Evolutionary conservation across 352 stramenopile species (phyloP), one percentile per base, ranked within the genome.

Genomic region (Peronospora tabacina): DNA sequence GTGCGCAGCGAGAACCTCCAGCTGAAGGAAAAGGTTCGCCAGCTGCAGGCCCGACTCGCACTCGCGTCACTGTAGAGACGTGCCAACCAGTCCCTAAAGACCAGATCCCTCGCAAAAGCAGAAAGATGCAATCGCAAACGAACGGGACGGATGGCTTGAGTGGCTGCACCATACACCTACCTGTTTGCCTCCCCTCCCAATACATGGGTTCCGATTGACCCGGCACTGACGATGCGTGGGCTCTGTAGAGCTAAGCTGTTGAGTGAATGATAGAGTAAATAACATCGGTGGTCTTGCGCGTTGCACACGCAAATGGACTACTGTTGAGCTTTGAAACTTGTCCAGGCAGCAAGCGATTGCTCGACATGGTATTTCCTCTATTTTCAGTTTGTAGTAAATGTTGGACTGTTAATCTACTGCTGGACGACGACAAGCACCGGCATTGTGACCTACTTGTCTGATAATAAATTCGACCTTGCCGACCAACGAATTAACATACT

Each of bases 31-130:
- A 75, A 87, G 45, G 20, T 86, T 24, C 79, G 73, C 30, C 66
- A 88, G 50, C 53, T 90, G 38, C 65, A 84, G 62, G 63, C 76
- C 7, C 70, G 74, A 29, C 54, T 78, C 24, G 76, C 79, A 12
- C 60, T 87, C 34, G 53, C 70, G 28, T 70, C 70, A 22, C 50
- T 89, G 30, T 83, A 75, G 54, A 47, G 19, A 33, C 12, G 5
- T 24, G 15, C n/a, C n/a, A 28, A 9, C 30, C 12, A 36, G 30
- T 7, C 7, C 28, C 28, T 34, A 24, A 46, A 55, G 40, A 50
- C 32, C 48, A 52, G 39, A 68, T 43, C 33, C 53, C 43, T 39
- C 28, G 19, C 30, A 44, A 58, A 19, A n/a, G n/a, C 20, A 49
- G 32, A 43, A 51, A 37, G 49, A 17, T 38, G 9, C 48, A 36